phyloP scores from a whole-genome alignment of 352 stramenopile genomes.

The Phytophthora crassamura region DNA sequence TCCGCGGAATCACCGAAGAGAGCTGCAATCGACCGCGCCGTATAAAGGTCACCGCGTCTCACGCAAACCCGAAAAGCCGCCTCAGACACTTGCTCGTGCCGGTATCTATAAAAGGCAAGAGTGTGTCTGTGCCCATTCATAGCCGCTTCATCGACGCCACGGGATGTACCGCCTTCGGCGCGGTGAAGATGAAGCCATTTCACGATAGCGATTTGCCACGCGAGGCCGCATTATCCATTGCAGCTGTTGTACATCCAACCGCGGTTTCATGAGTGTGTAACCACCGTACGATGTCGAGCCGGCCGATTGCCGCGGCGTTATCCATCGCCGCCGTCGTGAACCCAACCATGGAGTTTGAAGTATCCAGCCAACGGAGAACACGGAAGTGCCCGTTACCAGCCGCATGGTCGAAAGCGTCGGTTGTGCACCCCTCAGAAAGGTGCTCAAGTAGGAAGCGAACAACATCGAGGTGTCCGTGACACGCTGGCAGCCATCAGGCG shows the following conservation, averaged over 20 bases:
- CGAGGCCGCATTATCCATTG: not conserved
- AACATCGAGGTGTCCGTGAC: slow-evolving; percentile 2
- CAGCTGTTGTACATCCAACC: not conserved
- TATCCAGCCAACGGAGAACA: slow-evolving; percentile 9
- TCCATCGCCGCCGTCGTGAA: slow-evolving; percentile 15
- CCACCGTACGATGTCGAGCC: slow-evolving; percentile 7
- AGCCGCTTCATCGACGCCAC: slow-evolving; percentile 10
- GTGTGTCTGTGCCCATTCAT: slow-evolving; percentile 6
- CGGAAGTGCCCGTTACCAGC: slow-evolving; percentile 10
- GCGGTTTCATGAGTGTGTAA: slow-evolving; percentile 6
- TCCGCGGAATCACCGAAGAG: not conserved
- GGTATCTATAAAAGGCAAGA: slow-evolving; percentile 7
- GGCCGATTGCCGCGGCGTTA: slow-evolving; percentile 1
- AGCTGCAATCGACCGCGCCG: not conserved
- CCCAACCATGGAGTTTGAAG: not conserved
- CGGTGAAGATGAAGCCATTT: slow-evolving; percentile 13
- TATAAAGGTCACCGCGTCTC: not conserved
- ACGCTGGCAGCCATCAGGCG: not conserved
- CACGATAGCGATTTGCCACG: not conserved
- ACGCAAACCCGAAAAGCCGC: slow-evolving; percentile 6
- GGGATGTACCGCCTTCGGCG: slow-evolving; percentile 3
- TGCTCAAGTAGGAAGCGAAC: not conserved
- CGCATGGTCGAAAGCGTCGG: slow-evolving; percentile 2
- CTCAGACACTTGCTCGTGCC: not conserved
- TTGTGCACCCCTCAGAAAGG: not conserved